Conservation (phyloP, 352 stramenopile species). For the Phytophthora cryptogea region DNA sequence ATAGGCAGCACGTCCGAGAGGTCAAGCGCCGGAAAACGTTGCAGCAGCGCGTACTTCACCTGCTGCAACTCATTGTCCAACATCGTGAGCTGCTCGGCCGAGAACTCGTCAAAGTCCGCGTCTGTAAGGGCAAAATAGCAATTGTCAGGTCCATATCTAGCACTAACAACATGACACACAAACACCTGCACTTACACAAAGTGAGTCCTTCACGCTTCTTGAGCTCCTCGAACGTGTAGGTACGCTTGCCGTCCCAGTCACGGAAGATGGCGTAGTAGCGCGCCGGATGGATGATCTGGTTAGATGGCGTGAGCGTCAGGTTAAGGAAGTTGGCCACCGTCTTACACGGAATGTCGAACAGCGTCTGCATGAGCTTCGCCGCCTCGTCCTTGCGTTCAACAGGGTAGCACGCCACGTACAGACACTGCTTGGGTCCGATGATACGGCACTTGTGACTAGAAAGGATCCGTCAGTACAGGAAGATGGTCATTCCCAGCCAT, state of each 20-base stretch:
- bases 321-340: constrained; percentile 94
- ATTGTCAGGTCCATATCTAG: constrained; percentile 10
- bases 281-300: constrained; percentile 94
- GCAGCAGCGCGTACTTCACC: constrained; percentile 88
- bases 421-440: constrained; percentile 89
- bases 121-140: constrained; percentile 43
- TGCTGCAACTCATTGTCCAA: constrained; percentile 94
- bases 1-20: constrained; percentile 92
- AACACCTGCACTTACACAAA: constrained; percentile 64
- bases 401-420: constrained; percentile 92
- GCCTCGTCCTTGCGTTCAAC: constrained; percentile 84
- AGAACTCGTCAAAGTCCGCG: constrained; percentile 93
- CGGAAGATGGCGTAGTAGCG: constrained; percentile 94
- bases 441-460: constrained; percentile 87
- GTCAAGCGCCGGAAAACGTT: constrained; percentile 91
- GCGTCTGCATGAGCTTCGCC: constrained; percentile 78
- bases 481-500: neutral
- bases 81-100: constrained; percentile 91
- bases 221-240: constrained; percentile 86
- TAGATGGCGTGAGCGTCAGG: constrained; percentile 92
- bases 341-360: constrained; percentile 92
- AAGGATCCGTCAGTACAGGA: constrained; percentile 11
- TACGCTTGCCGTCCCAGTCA: constrained; percentile 91
- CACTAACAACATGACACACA: neutral
- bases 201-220: constrained; percentile 86